These are phyloP conservation scores for Chaetoceros muelleri DNA, from an alignment of 108 stramenopile species.

Conservation along the genomic window DNA sequence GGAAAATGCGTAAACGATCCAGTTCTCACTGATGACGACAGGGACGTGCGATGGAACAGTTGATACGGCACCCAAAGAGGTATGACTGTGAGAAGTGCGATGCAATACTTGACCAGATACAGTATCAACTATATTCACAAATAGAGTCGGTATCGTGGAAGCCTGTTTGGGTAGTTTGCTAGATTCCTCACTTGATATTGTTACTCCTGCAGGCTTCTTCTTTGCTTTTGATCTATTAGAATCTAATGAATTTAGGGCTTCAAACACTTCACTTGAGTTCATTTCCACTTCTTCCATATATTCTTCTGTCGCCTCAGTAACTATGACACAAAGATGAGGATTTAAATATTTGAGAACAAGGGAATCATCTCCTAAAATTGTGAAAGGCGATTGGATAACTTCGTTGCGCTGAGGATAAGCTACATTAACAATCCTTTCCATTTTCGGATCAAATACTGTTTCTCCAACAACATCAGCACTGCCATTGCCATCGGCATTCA, in stretches of 20 bases:
- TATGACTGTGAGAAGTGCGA: slow-evolving; percentile 79
- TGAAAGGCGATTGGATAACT: slow-evolving; percentile 62
- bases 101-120: slow-evolving; percentile 86
- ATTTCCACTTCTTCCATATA: slow-evolving; percentile 14
- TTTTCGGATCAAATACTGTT: slow-evolving; percentile 43
- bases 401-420: slow-evolving; percentile 71
- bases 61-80: slow-evolving; percentile 15
- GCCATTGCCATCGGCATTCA: slow-evolving; percentile 12
- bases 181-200: slow-evolving; percentile 12
- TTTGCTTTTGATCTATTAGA: slow-evolving; percentile 5
- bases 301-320: slow-evolving; percentile 41
- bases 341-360: slow-evolving; percentile 92
- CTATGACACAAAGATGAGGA: slow-evolving; percentile 79
- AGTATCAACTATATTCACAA: slow-evolving; percentile 80
- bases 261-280: neutral
- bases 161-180: slow-evolving; percentile 3
- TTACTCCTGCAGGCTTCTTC: slow-evolving; percentile 41
- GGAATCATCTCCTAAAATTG: slow-evolving; percentile 86
- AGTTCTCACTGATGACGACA: slow-evolving; percentile 83
- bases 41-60: slow-evolving; percentile 33
- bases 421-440: slow-evolving; percentile 60
- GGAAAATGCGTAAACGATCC: slow-evolving; percentile 88
- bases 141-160: slow-evolving; percentile 33
- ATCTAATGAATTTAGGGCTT: neutral
- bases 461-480: slow-evolving; percentile 32